Percentiles rank a stretch among this genome's conserved stretches.
phyloP scores from a whole-genome alignment of 768 basidiomycete genomes.

The Rhizopogon sp. region DNA sequence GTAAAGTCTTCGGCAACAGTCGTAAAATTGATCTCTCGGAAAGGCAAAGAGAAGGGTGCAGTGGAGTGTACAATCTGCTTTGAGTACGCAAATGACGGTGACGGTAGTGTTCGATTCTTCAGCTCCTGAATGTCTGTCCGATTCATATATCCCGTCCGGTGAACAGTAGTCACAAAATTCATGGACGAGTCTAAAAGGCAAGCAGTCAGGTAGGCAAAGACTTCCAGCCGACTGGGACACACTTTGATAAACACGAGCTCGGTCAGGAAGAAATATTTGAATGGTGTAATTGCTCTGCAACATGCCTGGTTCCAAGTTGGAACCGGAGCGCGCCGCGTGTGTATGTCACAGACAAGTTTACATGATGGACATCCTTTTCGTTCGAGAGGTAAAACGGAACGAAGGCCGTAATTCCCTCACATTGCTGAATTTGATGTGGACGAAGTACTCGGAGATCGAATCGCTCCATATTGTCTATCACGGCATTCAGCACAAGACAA shows the following conservation, averaged over 20 bases:
- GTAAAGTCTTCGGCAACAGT: not conserved
- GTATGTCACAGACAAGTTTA: not conserved
- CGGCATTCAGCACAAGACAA: not conserved
- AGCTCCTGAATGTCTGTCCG: constrained; percentile 3
- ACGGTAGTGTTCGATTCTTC: not conserved
- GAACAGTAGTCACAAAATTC: not conserved
- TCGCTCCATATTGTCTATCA: not conserved
- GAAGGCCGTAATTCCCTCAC: constrained; percentile 13
- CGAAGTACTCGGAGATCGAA: constrained; percentile 15
- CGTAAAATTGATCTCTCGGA: constrained; percentile 5
- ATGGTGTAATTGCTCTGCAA: not conserved
- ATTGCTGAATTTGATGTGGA: constrained; percentile 9
- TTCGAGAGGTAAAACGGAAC: constrained; percentile 3
- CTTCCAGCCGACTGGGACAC: not conserved
- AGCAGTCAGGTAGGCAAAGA: not conserved
- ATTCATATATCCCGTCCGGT: constrained; percentile 1
- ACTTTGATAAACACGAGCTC: constrained; percentile 1
- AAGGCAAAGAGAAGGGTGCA: not conserved
- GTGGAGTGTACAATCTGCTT: not conserved
- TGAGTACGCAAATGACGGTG: not conserved
- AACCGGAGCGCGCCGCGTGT: not conserved
- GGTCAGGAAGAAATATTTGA: not conserved
- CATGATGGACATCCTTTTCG: not conserved
- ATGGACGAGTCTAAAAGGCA: not conserved
- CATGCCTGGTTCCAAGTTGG: not conserved